A percentile compares a stretch with the other conserved stretches of the same genome.
Evolutionary conservation across 345 rosid species (phyloP).

Genomic region (Lagerstroemia speciosa): DNA sequence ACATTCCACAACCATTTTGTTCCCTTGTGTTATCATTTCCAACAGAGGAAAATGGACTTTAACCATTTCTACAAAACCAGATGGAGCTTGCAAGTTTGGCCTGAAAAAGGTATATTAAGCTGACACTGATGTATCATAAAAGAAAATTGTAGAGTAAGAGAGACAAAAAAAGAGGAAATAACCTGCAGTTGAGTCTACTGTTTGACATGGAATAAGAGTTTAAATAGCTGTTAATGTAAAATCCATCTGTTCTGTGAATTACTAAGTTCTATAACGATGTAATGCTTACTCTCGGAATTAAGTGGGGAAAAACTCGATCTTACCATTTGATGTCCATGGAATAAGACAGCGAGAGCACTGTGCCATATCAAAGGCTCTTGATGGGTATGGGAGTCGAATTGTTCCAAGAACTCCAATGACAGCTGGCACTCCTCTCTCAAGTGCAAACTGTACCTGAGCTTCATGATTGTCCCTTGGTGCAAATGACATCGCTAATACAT

Average conservation of each 20-base stretch:
- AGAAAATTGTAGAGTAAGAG: too few species aligned
- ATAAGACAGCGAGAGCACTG: conserved; percentile 96
- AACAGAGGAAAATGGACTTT: too few species aligned
- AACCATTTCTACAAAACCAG: too few species aligned
- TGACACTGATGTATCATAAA: too few species aligned
- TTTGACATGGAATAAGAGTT: not conserved
- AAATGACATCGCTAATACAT: conserved; percentile 85
- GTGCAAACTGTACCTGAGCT: conserved; percentile 98
- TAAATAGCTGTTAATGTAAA: not conserved
- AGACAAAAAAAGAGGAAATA: not conserved
- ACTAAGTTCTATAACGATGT: not conserved
- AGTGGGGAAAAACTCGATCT: conserved; percentile 4
- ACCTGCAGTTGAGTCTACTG: not conserved
- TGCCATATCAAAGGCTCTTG: conserved; percentile 97
- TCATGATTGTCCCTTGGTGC: conserved; percentile 96
- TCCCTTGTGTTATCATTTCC: too few species aligned
- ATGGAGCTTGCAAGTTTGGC: too few species aligned
- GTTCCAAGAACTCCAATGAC: conserved; percentile 88
- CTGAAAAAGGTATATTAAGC: too few species aligned
- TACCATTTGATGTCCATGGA: conserved; percentile 86
- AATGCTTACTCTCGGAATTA: not conserved
- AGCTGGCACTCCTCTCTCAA: conserved; percentile 96
- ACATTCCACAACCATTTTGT: too few species aligned
- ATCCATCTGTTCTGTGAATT: not conserved
- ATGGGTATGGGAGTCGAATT: conserved; percentile 76